These are phyloP conservation scores for Gardenia jasminoides DNA, from an alignment of 257 asterid species.

Conservation along the genomic window DNA sequence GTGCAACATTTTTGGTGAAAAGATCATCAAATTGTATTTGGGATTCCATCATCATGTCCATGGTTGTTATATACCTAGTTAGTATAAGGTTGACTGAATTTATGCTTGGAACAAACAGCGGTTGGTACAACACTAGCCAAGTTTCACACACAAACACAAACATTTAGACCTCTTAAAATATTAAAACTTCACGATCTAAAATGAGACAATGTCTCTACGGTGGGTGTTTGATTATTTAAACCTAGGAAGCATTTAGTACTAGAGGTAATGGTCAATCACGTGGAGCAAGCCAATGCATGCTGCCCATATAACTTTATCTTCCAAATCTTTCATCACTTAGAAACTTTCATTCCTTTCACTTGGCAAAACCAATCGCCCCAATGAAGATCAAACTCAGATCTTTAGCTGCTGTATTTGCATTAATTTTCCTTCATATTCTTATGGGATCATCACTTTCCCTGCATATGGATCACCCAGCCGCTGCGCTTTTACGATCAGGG, in stretches of 20 bases:
- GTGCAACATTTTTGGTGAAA: no score
- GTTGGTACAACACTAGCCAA: background rate
- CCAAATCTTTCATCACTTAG: conserved; percentile 9
- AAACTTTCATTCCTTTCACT: background rate
- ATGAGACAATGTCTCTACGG: background rate
- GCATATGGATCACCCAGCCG: conserved; percentile 10
- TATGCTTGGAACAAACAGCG: background rate
- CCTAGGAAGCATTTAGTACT: background rate
- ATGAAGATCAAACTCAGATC: conserved; percentile 26
- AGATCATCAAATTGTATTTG: no score
- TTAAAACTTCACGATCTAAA: background rate
- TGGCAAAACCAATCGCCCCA: background rate
- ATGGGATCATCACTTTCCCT: conserved; percentile 14
- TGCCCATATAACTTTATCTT: conserved; percentile 4
- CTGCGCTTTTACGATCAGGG: background rate
- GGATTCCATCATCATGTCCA: no score
- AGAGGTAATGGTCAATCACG: conserved; percentile 18
- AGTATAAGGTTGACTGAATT: background rate
- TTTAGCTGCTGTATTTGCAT: conserved; percentile 21
- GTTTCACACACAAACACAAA: background rate
- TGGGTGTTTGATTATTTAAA: background rate
- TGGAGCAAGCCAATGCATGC: conserved; percentile 12
- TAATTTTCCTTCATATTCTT: conserved; percentile 15
- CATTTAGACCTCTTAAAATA: background rate
- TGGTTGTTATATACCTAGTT: background rate